Base-by-base conservation (phyloP, 352 stramenopile species). In the Pythium folliculosum region DNA sequence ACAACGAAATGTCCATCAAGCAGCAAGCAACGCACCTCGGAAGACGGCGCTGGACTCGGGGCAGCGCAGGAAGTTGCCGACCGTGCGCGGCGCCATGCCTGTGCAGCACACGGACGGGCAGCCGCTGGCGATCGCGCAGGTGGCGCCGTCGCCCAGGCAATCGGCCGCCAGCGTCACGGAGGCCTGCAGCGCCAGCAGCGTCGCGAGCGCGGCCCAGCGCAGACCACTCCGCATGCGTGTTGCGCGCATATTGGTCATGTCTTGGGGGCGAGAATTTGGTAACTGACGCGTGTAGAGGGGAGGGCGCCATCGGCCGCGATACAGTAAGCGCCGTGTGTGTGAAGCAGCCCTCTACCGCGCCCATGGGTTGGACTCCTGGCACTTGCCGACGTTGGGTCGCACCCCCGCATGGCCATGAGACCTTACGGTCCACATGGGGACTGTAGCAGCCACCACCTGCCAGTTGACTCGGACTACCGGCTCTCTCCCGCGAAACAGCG, bases 31-130 rank as follows among this genome's bases (percentile, higher is more conserved):
- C 27, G 27, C 27, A 63, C 55, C 57, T 30, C 43, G 44, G 14
- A 70, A 60, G 16, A 64, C 55, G 13, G 30, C 49, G 27, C 8
- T 58, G 17, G 37, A n/a, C 10, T 30, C 7, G 12, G 56, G 56
- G 40, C 64, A 70, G 57, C 60, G 50, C 35, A 61, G 30, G 27
- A 27, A 43, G 40, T 22, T 21, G 40, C 50, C 25, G 44, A 19
- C 44, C 23, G 44, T 52, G 44, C 65, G 65, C 16, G 43, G 45
- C 6, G 43, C 19, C 2, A 67, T 25, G 22, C 65, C 65, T 16
- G 58, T 49, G 52, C 65, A 71, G 57, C 65, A 71, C 38, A 59
- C 30, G 6, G n/a, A 5, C 23, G 65, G 57, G 51, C 65, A 71
- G 17, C 25, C 7, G 27, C 48, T 32, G 17, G 53, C 16, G 22